Evolutionary conservation across 2,329 filamentous ascomycete species (phyloP).

Genomic region (Trematosphaeria pertusa): DNA sequence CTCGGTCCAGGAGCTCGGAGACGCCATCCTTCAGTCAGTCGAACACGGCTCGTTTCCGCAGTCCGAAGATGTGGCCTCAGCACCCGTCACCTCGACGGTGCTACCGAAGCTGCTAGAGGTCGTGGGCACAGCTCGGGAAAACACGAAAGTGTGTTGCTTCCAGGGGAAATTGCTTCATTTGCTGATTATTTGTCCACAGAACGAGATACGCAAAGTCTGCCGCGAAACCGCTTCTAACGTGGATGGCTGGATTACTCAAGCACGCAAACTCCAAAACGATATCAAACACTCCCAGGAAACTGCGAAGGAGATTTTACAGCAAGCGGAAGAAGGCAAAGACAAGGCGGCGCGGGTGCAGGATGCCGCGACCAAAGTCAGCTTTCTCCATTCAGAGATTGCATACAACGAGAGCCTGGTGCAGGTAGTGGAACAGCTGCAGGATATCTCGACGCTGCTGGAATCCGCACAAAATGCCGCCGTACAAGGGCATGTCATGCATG

Average conservation of each 20-base stretch:
- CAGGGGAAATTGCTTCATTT: not conserved
- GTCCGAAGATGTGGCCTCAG: conserved; percentile 61
- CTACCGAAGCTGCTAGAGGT: conserved; percentile 59
- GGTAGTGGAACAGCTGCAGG: conserved; percentile 59
- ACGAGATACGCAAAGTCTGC: conserved; percentile 78
- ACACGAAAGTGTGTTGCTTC: conserved; percentile 56
- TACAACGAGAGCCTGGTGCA: conserved; percentile 63
- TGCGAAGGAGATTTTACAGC: conserved; percentile 79
- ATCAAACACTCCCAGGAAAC: conserved; percentile 80
- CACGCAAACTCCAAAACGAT: conserved; percentile 83
- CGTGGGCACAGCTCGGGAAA: conserved; percentile 59
- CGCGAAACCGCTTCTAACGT: conserved; percentile 79
- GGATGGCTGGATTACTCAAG: conserved; percentile 84
- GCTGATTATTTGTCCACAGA: conserved; percentile 50
- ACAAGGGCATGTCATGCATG: conserved; percentile 53
- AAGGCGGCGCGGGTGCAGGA: conserved; percentile 71
- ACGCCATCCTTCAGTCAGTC: conserved; percentile 71
- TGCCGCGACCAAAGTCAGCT: conserved; percentile 59
- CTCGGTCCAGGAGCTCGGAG: conserved; percentile 55
- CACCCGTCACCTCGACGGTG: conserved; percentile 57
- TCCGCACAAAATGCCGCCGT: conserved; percentile 54
- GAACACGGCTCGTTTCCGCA: conserved; percentile 63
- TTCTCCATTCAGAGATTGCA: conserved; percentile 65
- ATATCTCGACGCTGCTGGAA: conserved; percentile 58
- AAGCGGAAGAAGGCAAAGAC: conserved; percentile 73